phyloP scores from a whole-genome alignment of 2,329 filamentous ascomycete genomes.

The Daldinia eschscholtzii region DNA sequence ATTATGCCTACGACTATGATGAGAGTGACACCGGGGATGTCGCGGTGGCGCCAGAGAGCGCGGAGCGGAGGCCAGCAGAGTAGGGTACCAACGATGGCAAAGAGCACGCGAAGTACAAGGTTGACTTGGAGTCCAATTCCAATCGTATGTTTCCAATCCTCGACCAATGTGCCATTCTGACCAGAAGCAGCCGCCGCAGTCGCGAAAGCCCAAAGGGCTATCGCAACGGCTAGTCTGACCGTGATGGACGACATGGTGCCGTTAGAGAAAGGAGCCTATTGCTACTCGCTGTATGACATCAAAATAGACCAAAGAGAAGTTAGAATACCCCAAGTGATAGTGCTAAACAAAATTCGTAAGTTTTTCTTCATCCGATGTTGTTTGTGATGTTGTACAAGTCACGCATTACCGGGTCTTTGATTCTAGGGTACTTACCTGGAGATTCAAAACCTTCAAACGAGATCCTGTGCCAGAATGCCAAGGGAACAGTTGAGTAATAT shows the following conservation, averaged over 20 bases:
- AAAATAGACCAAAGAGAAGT: neutral
- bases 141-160: constrained; percentile 10
- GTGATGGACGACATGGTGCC: constrained; percentile 20
- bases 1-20: constrained; percentile 60
- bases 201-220: constrained; percentile 1
- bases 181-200: neutral
- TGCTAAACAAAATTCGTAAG: constrained; percentile 2
- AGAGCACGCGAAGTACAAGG: constrained; percentile 61
- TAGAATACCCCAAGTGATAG: neutral
- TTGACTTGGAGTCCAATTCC: constrained; percentile 57
- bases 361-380: neutral
- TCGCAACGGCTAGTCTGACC: neutral
- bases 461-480: neutral
- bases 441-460: neutral
- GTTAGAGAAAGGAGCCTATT: too few relatives aligned
- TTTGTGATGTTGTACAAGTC: neutral
- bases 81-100: constrained; percentile 61
- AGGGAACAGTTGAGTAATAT: neutral
- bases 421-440: neutral
- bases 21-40: constrained; percentile 66
- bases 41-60: constrained; percentile 65
- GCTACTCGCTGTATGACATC: neutral
- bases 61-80: constrained; percentile 65
- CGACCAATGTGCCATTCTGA: neutral
- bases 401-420: neutral